Base-by-base conservation (phyloP, 179 eudicot species). In the Actinidia arguta region DNA sequence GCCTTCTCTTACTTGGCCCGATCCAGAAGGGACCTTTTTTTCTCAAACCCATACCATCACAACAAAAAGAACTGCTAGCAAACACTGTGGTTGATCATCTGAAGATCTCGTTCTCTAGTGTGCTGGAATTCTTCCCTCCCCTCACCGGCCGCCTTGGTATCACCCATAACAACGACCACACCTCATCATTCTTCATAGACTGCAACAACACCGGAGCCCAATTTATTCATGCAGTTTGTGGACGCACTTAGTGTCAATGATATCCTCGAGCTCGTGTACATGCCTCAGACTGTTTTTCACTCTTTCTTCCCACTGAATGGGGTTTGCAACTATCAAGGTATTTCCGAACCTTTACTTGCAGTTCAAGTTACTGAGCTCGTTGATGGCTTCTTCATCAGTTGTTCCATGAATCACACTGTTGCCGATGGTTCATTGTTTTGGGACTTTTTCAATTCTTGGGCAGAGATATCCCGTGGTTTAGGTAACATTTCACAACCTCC, bases 351-450 rank as follows among this genome's bases (percentile, higher is more conserved):
- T 5, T 64, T 91, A 22, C 47, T 91, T 6, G 85, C 84, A 0
- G 82, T 86, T 56, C 93, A 90, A 52, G 85, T 90, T 0, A 89
- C 89, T 4, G 87, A 86, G 72, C 86, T 91, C 1, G 64, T 10
- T 0, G 91, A 91, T 48, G 93, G 91, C 2, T 36, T 86, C 56
- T 89, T 91, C 68, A 66, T 91, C 5, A 86, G 88, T 48, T 83
- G 84, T 56, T 62, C 88, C 12, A 80, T 88, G 64, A 90, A 86
- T 31, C 93, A 90, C 20, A 18, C 51, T 0, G 70, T 85, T 4
- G 78, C 18, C 4, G 93, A 91, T 18, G 93, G 93, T 12, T 78
- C 85, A 0, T 82, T 88, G 6, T 68, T 83, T 5, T 85, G 89
- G 77, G 81, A 52, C 6, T 81, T 56, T 56, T 66, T 71, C 76